A percentile compares a stretch with the other conserved stretches of the same genome.
Conservation (phyloP, 306 rosid species). For the Dalbergia oliveri region DNA sequence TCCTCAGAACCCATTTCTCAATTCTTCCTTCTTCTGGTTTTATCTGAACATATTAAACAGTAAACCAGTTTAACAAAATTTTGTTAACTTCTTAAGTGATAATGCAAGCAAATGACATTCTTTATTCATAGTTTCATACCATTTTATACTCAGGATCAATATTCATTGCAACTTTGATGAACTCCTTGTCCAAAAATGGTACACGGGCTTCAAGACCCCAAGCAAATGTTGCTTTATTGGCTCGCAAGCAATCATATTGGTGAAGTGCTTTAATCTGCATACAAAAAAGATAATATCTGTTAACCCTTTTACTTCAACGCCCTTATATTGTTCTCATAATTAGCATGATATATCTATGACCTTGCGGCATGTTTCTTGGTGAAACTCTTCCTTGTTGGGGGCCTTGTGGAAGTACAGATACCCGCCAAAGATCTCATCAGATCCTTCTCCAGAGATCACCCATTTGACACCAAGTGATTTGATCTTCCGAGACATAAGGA, state of each 20-base stretch:
- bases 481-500: slow-evolving; percentile 94
- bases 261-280: slow-evolving; percentile 93
- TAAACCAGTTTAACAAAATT: neutral
- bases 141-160: slow-evolving; percentile 84
- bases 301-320: slow-evolving; percentile 10
- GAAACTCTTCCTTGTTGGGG: slow-evolving; percentile 96
- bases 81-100: slow-evolving; percentile 21
- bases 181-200: slow-evolving; percentile 90
- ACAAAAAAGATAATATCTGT: neutral
- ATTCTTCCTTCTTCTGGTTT: slow-evolving; percentile 78
- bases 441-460: slow-evolving; percentile 98
- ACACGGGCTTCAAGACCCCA: slow-evolving; percentile 98
- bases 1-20: slow-evolving; percentile 91
- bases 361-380: slow-evolving; percentile 93
- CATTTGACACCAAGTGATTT: slow-evolving; percentile 93
- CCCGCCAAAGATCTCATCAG: slow-evolving; percentile 97
- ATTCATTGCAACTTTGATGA: slow-evolving; percentile 80
- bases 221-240: slow-evolving; percentile 91
- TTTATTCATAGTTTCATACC: slow-evolving; percentile 52
- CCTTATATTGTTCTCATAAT: slow-evolving; percentile 6
- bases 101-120: slow-evolving; percentile 16
- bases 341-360: slow-evolving; percentile 48
- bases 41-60: slow-evolving; percentile 58
- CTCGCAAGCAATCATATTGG: slow-evolving; percentile 87
- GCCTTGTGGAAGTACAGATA: slow-evolving; percentile 98